Conservation (phyloP, 148 eudicot species). For the Camellia granthamiana region DNA sequence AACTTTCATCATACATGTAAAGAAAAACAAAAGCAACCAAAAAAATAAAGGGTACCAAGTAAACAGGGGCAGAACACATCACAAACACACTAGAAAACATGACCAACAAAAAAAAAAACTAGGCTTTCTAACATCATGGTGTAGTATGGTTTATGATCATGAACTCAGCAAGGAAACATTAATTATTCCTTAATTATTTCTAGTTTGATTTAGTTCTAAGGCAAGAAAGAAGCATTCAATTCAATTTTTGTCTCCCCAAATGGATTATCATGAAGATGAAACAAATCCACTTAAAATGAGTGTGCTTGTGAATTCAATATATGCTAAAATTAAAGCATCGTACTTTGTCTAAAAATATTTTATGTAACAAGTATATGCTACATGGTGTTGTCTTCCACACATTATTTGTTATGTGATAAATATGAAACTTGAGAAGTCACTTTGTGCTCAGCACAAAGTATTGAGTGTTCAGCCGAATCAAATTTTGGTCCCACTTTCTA, state of each 20-base stretch:
- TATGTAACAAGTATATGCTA: no score
- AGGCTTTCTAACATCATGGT: no score
- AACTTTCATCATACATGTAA: neutral
- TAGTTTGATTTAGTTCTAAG: no score
- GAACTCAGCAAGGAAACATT: neutral
- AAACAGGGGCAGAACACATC: neutral
- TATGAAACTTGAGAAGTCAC: no score
- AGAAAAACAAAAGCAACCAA: neutral
- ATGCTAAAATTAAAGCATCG: no score
- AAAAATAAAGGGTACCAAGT: neutral
- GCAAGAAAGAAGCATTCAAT: neutral
- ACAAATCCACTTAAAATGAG: neutral
- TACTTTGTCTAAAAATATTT: no score
- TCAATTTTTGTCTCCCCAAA: neutral
- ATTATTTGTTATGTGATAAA: no score
- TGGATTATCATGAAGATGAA: neutral
- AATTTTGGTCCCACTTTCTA: no score
- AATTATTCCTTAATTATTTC: no score
- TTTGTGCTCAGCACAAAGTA: no score
- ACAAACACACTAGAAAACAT: neutral
- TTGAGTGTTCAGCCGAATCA: no score
- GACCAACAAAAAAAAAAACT: neutral
- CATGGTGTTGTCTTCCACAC: no score
- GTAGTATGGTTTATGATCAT: neutral
- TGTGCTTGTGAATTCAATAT: neutral